Evolutionary conservation across 352 stramenopile species (phyloP), one percentile per base, ranked within the genome.

Genomic region (Globisporangium spinosum): DNA sequence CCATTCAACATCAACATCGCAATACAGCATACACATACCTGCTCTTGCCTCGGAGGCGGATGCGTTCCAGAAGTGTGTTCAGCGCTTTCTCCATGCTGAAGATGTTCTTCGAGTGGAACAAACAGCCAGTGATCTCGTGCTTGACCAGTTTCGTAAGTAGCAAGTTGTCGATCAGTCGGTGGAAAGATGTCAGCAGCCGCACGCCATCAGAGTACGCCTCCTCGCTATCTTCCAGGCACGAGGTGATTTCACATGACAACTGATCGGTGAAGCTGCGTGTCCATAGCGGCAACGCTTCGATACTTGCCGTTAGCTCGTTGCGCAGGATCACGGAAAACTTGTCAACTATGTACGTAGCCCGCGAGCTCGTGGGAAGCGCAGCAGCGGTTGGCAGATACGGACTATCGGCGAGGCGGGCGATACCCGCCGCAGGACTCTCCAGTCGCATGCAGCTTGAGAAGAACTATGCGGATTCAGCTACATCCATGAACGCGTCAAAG

Each of bases 401-500:
- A 43, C 58, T 43, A n/a, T 60, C 61, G 15, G 76, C 53, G 0
- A 90, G 61, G 0, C 77, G 72, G 1, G 80, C 69, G 5, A 93
- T 73, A 2, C 79, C 77, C 0, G 71, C 68, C 9, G 79, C 81
- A 0, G 85, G 82, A 32, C 79, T 89, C 29, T 92, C 81, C 4
- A 97, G 68, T 0, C 86, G 72, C 79, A 98, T 91, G 58, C 88
- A 95, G 0, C 77, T 85, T 10, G 85, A 92, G 69, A 98, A 98
- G 58, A 98, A 97, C 58, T 96, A 84, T 5, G 70, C 73, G 0
- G 77, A 75, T 66, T 98, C 90, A 0, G 91, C 92, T 0, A 86
- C 80, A 10, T 95, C 76, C 59, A 96, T 83, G 67, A 98, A 98
- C 7, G 85, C 84, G 12, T 97, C 92, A 53, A 95, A 97, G 22